Percentiles rank a stretch among this genome's conserved stretches.
Evolutionary conservation across 345 rosid genomes (phyloP).

Genomic region (Syzygium aqueum): DNA sequence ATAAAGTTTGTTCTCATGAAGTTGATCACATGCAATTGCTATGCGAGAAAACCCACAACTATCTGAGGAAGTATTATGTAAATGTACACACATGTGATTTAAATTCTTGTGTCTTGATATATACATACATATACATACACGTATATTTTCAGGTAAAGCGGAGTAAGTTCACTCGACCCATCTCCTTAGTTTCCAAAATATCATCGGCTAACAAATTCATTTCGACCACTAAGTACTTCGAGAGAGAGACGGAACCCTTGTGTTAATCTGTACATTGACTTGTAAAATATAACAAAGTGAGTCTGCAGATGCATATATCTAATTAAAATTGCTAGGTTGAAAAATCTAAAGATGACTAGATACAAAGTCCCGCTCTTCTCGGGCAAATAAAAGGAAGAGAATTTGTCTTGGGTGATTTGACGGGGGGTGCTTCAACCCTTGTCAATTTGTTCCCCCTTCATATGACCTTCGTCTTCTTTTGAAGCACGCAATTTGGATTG

Average conservation of each 20-base stretch:
- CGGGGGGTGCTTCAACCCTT: neutral
- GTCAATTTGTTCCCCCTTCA: neutral
- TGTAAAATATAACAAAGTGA: neutral
- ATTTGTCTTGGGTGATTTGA: neutral
- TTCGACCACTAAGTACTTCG: neutral
- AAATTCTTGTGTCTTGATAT: too few species aligned
- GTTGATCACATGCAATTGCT: neutral
- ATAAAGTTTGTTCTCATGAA: neutral
- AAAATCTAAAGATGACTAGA: neutral
- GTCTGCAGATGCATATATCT: neutral
- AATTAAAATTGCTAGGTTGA: neutral
- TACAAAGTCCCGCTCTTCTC: neutral
- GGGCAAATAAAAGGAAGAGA: neutral
- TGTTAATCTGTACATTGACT: neutral
- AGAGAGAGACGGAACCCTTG: neutral
- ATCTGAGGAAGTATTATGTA: fast-evolving
- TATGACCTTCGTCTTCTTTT: neutral
- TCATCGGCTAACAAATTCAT: neutral
- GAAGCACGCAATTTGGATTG: neutral
- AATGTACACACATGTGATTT: neutral
- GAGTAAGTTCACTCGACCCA: neutral
- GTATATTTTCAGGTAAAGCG: neutral
- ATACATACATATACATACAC: neutral
- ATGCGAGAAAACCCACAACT: neutral
- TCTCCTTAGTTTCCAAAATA: neutral